phyloP scores from a whole-genome alignment of 192 early-diverging fungal genomes.

The Podila epigama region DNA sequence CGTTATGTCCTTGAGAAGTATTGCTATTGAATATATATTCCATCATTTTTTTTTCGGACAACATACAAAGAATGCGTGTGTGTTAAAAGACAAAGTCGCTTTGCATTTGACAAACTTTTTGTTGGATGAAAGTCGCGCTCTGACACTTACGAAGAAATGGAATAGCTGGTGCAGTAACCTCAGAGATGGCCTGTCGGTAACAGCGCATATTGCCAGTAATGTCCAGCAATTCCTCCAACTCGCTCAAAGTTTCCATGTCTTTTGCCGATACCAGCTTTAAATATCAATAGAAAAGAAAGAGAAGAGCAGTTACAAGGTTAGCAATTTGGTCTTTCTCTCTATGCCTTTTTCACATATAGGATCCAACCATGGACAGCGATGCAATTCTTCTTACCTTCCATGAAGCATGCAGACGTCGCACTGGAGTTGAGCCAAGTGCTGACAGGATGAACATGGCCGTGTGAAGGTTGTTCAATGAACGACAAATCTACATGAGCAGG shows the following conservation, averaged over 20 bases:
- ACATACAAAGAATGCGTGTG: too few relatives aligned
- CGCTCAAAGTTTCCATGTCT: slow-evolving; percentile 51
- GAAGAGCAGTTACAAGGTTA: too few relatives aligned
- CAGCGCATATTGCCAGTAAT: slow-evolving; percentile 69
- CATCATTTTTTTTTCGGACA: too few relatives aligned
- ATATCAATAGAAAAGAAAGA: not conserved
- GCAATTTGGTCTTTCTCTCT: too few relatives aligned
- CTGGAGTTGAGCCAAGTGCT: slow-evolving; percentile 62
- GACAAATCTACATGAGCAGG: slow-evolving; percentile 52
- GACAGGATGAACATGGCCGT: slow-evolving; percentile 69
- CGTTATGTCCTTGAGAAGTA: slow-evolving; percentile 77
- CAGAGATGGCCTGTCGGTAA: slow-evolving; percentile 62
- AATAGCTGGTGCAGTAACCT: slow-evolving; percentile 54
- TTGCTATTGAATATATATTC: slow-evolving; percentile 30
- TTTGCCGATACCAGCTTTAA: slow-evolving; percentile 50
- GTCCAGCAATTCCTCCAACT: slow-evolving; percentile 68
- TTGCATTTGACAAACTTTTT: not conserved
- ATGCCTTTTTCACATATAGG: too few relatives aligned
- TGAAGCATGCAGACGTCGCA: slow-evolving; percentile 61
- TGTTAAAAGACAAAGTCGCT: too few relatives aligned
- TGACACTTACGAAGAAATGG: slow-evolving; percentile 70
- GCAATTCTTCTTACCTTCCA: too few relatives aligned
- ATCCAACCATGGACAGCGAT: too few relatives aligned
- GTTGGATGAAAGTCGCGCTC: not conserved
- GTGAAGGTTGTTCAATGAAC: slow-evolving; percentile 70